Evolutionary conservation across 1,284 basidiomycete species (phyloP).

Genomic region (Cryptococcus sp.): DNA sequence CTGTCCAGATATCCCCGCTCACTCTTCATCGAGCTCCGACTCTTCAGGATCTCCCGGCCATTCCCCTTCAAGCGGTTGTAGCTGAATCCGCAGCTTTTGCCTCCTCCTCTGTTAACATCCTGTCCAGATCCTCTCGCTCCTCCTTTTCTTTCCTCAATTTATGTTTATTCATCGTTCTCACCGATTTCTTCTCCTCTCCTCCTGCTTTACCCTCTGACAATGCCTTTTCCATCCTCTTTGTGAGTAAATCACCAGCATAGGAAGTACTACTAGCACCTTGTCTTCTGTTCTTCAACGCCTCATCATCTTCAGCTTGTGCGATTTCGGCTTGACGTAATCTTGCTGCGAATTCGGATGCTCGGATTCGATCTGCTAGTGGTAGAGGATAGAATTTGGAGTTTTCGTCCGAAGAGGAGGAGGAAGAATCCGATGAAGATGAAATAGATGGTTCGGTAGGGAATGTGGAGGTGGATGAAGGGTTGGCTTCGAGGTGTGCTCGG

Average conservation of each 20-base stretch:
- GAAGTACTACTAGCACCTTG: not conserved
- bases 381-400: conserved; percentile 2
- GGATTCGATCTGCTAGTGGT: conserved; percentile 2
- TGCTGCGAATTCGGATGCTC: conserved; percentile 28
- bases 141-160: not conserved
- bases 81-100: not conserved
- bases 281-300: conserved; percentile 10
- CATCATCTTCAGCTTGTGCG: conserved; percentile 35
- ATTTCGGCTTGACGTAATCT: conserved; percentile 42
- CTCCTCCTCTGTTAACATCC: not conserved
- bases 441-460: too few relatives aligned
- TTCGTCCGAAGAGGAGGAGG: not conserved
- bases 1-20: too few relatives aligned
- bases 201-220: not conserved
- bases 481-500: not conserved
- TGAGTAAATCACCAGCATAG: not conserved
- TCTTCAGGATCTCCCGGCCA: not conserved
- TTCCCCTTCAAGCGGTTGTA: not conserved
- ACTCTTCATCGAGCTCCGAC: not conserved
- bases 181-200: not conserved
- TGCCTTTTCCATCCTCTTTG: not conserved
- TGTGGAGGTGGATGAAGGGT: not conserved
- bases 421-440: too few relatives aligned
- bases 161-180: not conserved
- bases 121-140: not conserved